Evolutionary conservation across 805 yeast species (phyloP).

Genomic region (Limtongia smithiae): DNA sequence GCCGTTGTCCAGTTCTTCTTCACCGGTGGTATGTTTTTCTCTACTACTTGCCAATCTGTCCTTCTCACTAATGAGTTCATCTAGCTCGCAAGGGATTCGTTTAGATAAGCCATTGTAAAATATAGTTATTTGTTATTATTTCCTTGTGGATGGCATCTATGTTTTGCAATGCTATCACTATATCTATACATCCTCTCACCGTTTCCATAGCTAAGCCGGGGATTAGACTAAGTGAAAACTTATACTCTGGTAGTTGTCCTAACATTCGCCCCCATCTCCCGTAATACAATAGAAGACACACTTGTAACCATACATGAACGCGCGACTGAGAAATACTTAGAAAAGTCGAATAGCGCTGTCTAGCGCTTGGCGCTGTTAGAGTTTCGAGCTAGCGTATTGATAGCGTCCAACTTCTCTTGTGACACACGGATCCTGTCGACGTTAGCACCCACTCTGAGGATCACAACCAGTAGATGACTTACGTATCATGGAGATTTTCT

Average conservation of each 20-base stretch:
- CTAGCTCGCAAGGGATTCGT: constrained; percentile 31
- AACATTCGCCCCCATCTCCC: too few relatives aligned
- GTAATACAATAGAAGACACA: too few relatives aligned
- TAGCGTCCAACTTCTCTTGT: background rate
- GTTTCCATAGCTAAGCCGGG: background rate
- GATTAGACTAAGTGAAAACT: background rate
- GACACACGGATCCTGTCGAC: background rate
- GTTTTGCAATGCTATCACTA: too few relatives aligned
- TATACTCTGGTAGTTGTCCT: too few relatives aligned
- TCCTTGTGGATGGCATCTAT: too few relatives aligned
- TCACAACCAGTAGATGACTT: background rate
- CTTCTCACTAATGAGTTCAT: background rate
- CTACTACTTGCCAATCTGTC: background rate
- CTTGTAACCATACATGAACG: too few relatives aligned
- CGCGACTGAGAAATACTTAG: too few relatives aligned
- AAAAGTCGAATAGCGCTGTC: background rate
- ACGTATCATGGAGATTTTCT: constrained; percentile 42
- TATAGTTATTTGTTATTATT: too few relatives aligned
- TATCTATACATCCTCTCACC: too few relatives aligned
- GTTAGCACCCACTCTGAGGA: background rate
- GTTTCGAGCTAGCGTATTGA: too few relatives aligned
- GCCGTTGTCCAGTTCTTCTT: constrained; percentile 79
- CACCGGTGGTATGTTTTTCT: constrained; percentile 39
- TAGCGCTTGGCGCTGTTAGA: too few relatives aligned
- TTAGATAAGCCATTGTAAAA: constrained; percentile 2